These are phyloP conservation scores for Salix arbutifolia DNA, from an alignment of 345 rosid species.

Conservation along the genomic window DNA sequence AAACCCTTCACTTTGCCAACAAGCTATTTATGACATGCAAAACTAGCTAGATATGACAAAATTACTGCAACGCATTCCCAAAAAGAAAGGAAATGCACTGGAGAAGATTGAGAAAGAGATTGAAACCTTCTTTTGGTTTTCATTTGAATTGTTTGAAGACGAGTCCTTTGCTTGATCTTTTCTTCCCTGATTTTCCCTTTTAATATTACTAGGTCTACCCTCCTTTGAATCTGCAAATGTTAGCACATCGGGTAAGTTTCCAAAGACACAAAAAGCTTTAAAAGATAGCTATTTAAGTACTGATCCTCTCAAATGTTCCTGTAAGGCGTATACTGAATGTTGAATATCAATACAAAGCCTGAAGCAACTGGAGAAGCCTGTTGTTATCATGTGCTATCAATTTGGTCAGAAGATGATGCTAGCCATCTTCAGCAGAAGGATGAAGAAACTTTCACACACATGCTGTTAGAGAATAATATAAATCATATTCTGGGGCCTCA, in stretches of 20 bases:
- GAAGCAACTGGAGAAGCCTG: neutral
- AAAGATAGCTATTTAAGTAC: neutral
- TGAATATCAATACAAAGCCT: neutral
- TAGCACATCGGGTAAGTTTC: conserved; percentile 6
- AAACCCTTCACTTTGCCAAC: neutral
- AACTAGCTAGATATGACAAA: neutral
- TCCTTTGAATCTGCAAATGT: conserved; percentile 65
- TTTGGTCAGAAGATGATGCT: neutral
- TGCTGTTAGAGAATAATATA: no score
- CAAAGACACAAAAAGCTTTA: neutral
- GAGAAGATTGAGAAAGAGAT: neutral
- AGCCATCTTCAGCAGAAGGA: neutral
- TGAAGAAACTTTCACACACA: conserved; percentile 8
- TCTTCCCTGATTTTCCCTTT: conserved; percentile 67
- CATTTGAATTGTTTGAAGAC: conserved; percentile 30
- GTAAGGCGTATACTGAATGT: neutral
- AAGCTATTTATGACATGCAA: neutral
- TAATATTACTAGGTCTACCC: conserved; percentile 47
- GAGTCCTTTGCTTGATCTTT: conserved; percentile 49
- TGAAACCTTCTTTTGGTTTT: conserved; percentile 45
- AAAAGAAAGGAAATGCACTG: neutral
- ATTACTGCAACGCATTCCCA: neutral
- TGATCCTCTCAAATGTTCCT: neutral
- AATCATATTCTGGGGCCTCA: no score
- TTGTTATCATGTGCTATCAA: neutral